These are phyloP conservation scores for Chaetomium cochliodes DNA, from an alignment of 495 filamentous ascomycete species.

Conservation along the genomic window DNA sequence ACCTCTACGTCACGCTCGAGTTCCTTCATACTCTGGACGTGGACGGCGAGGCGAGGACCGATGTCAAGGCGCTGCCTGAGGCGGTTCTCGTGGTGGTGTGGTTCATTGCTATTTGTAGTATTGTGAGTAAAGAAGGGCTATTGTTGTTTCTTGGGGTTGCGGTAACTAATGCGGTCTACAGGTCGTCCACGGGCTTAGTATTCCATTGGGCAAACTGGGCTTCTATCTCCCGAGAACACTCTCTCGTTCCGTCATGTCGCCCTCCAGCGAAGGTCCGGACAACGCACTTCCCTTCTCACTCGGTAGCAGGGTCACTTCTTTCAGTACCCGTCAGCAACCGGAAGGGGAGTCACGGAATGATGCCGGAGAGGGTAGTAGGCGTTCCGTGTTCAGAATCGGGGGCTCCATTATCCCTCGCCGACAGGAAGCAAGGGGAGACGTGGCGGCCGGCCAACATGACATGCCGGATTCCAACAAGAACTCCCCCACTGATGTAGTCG, in stretches of 20 bases:
- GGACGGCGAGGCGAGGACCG: constrained; percentile 57
- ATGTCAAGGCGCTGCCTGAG: constrained; percentile 64
- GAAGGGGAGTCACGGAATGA: background rate
- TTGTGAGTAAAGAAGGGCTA: constrained; percentile 56
- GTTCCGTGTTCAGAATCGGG: constrained; percentile 53
- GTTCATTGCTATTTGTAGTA: constrained; percentile 83
- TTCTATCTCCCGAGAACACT: constrained; percentile 76
- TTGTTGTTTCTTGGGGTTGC: background rate
- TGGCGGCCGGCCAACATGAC: background rate
- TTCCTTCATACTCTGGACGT: constrained; percentile 61
- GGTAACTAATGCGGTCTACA: constrained; percentile 31
- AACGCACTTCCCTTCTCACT: constrained; percentile 26
- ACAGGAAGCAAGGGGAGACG: background rate
- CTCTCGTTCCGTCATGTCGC: constrained; percentile 48
- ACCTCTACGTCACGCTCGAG: constrained; percentile 74
- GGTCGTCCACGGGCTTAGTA: constrained; percentile 83
- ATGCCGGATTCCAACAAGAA: background rate
- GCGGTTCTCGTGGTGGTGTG: constrained; percentile 71
- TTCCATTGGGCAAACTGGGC: constrained; percentile 80
- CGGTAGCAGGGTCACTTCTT: constrained; percentile 31
- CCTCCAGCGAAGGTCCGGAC: constrained; percentile 25
- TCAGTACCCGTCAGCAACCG: constrained; percentile 15
- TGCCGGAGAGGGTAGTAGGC: constrained; percentile 26
- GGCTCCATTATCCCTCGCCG: constrained; percentile 31
- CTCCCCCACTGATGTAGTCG: background rate